Evolutionary conservation across 108 stramenopile species (phyloP), one percentile per base, ranked within the genome.

Genomic region (Skeletonema costatum): DNA sequence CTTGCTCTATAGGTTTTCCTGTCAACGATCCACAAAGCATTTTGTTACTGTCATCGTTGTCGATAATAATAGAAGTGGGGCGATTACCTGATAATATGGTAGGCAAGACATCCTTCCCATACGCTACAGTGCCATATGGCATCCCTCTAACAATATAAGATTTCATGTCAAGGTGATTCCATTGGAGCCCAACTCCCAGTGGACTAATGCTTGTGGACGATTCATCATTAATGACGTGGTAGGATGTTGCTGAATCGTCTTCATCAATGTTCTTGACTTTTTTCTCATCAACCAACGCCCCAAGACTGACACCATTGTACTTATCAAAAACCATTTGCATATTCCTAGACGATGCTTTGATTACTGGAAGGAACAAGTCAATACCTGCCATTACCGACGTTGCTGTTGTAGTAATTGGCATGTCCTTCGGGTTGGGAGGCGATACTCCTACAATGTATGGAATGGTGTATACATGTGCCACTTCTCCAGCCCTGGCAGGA

Each of bases 101-200:
- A 19, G 91, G 93, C 3, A 82, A 59, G 5, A 86, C 71, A 33
- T 83, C 56, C 48, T 68, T 83, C 9, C 82, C 82, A 70, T 73
- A 83, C 29, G 63, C 39, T 0, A 83, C 75, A 16, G 96, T 98
- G 19, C 76, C 88, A 75, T 95, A 97, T 7, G 97, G 88, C 87
- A 97, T 92, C 10, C 98, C 98, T 38, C 92, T 83, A 29, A 97
- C 95, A 53, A 97, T 76, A 21, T 87, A 84, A 21, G 89, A 77
- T 39, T 76, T 82, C 93, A 97, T 97, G 66, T 83, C 73, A 19
- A 83, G 67, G 61, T 83, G 71, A 48, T 76, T 74, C 90, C 94
- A 91, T 71, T 82, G 65, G 41, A 95, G 58, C 36, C 90, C 87
- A 32, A 85, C 59, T 56, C 53, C 53, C 16, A 56, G 17, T 29